phyloP scores from a whole-genome alignment of 352 stramenopile genomes.

The Pythium rishiriense region DNA sequence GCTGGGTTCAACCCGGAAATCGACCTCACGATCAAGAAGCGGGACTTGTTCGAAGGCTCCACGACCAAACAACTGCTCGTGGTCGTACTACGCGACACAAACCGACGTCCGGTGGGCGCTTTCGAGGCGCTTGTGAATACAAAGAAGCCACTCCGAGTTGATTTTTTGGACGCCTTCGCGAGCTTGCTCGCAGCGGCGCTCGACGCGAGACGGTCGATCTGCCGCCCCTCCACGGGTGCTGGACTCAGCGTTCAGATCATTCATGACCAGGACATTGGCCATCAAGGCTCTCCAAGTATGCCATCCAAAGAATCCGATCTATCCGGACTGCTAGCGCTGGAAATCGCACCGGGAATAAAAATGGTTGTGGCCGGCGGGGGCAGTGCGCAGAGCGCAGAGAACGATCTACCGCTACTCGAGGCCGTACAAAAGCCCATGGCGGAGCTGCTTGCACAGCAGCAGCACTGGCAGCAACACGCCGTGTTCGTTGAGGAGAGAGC shows the following conservation, averaged over 20 bases:
- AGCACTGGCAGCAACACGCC: constrained; percentile 11
- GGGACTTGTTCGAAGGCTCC: constrained; percentile 4
- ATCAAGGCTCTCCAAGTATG: neutral
- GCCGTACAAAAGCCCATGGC: constrained; percentile 15
- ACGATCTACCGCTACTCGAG: constrained; percentile 18
- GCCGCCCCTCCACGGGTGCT: constrained; percentile 8
- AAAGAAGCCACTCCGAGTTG: constrained; percentile 15
- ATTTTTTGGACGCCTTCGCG: constrained; percentile 29
- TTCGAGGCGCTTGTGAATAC: constrained; percentile 21
- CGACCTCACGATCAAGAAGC: constrained; percentile 21
- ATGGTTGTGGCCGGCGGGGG: constrained; percentile 16
- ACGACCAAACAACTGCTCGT: constrained; percentile 23
- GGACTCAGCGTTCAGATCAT: constrained; percentile 16
- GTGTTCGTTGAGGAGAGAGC: neutral
- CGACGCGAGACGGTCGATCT: constrained; percentile 20
- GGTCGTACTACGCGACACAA: constrained; percentile 17
- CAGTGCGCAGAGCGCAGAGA: constrained; percentile 4
- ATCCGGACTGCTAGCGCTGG: neutral
- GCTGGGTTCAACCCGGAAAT: constrained; percentile 24
- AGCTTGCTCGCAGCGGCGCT: constrained; percentile 24
- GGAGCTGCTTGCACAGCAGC: constrained; percentile 4
- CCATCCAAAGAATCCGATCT: neutral
- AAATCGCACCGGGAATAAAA: constrained; percentile 15
- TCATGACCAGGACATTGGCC: neutral
- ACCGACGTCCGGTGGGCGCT: constrained; percentile 9